phyloP scores from a whole-genome alignment of 257 asterid genomes.

The Oldenlandia corymbosa region DNA sequence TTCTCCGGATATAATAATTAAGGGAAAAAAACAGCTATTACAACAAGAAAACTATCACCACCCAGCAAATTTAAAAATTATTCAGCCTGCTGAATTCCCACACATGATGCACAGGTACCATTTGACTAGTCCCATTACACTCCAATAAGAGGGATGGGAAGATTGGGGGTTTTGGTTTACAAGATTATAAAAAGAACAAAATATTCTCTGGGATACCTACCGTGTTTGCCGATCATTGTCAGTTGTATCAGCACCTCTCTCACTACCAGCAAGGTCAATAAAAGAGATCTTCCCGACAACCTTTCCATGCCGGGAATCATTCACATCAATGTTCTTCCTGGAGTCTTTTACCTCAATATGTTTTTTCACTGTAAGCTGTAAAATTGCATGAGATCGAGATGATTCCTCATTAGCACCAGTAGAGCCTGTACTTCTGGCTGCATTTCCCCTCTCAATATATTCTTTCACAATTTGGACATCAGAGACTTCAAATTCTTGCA shows the following conservation, averaged over 20 bases:
- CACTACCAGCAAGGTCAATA: constrained; percentile 99
- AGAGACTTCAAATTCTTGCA: constrained; percentile 93
- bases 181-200: background rate
- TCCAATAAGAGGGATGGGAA: background rate
- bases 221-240: constrained; percentile 96
- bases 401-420: constrained; percentile 99
- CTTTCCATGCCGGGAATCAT: constrained; percentile 70
- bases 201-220: constrained; percentile 38
- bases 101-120: background rate
- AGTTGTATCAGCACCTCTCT: constrained; percentile 98
- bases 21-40: background rate
- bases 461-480: constrained; percentile 93
- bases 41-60: background rate
- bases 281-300: constrained; percentile 93
- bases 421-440: constrained; percentile 90
- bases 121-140: background rate
- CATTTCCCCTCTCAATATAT: constrained; percentile 83
- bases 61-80: background rate
- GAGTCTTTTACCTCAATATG: constrained; percentile 85
- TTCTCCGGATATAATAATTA: background rate
- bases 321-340: constrained; percentile 62
- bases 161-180: background rate
- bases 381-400: constrained; percentile 94
- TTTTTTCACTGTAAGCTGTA: constrained; percentile 86
- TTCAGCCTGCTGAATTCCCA: background rate